Evolutionary conservation across 2,329 filamentous ascomycete genomes (phyloP).

Genomic region (Aspergillus niger): DNA sequence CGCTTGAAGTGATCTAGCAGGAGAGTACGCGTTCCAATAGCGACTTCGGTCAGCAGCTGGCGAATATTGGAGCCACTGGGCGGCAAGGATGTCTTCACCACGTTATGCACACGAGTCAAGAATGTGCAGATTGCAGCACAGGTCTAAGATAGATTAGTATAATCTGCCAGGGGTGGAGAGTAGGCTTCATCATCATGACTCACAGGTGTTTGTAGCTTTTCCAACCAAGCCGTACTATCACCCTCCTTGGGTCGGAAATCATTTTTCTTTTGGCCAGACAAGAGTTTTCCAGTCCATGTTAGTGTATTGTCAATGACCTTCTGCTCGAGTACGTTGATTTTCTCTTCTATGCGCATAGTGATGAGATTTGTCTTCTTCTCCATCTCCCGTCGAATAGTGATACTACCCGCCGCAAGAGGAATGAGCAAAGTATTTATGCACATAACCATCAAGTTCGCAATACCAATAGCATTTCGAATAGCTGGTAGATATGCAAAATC

Average conservation of each 20-base stretch:
- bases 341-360: slow-evolving; percentile 78
- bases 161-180: background rate
- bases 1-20: slow-evolving; percentile 93
- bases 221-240: slow-evolving; percentile 60
- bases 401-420: slow-evolving; percentile 82
- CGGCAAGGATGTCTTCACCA: slow-evolving; percentile 65
- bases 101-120: slow-evolving; percentile 66
- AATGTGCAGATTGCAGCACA: slow-evolving; percentile 82
- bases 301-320: slow-evolving; percentile 71
- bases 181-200: slow-evolving; percentile 18
- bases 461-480: slow-evolving; percentile 79
- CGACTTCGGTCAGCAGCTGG: slow-evolving; percentile 80
- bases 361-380: slow-evolving; percentile 76
- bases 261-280: slow-evolving; percentile 78
- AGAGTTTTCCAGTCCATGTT: slow-evolving; percentile 72
- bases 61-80: slow-evolving; percentile 73
- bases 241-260: slow-evolving; percentile 88
- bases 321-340: slow-evolving; percentile 71
- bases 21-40: slow-evolving; percentile 72
- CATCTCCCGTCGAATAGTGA: slow-evolving; percentile 86
- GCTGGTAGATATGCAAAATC: slow-evolving; percentile 81
- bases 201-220: slow-evolving; percentile 75
- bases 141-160: slow-evolving; percentile 50
- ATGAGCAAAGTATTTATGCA: slow-evolving; percentile 90
- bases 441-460: slow-evolving; percentile 89